A percentile compares a stretch with the other conserved stretches of the same genome.
Conservation (phyloP, 2,329 filamentous ascomycete genomes). For the Ophiostoma pallidulum region DNA sequence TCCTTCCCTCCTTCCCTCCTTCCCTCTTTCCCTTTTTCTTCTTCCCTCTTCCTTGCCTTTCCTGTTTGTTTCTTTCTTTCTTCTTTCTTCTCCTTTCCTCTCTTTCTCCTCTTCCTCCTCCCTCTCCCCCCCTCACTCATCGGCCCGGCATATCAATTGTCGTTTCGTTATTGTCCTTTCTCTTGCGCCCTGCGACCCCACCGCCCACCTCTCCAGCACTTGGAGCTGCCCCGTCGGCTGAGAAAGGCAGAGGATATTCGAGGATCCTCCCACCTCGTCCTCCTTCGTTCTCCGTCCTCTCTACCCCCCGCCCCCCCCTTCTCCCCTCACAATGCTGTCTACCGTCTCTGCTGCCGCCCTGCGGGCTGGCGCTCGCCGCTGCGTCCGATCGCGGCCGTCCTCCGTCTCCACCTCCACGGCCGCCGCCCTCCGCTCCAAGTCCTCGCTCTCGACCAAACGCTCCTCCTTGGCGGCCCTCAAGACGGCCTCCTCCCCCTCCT, state of each 20-base stretch:
- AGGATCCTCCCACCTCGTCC: no score
- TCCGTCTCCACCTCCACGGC: constrained; percentile 19
- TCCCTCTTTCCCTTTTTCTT: neutral
- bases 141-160: no score
- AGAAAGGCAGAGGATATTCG: no score
- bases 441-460: constrained; percentile 9
- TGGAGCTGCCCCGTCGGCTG: no score
- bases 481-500: neutral
- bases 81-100: neutral
- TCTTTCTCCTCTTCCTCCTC: constrained; percentile 6
- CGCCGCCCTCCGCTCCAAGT: constrained; percentile 3
- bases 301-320: neutral
- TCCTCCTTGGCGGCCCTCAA: constrained; percentile 2
- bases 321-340: constrained; percentile 30
- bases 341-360: constrained; percentile 30
- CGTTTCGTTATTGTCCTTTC: no score
- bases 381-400: constrained; percentile 23
- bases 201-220: no score
- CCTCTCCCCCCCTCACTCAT: neutral
- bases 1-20: neutral
- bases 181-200: neutral
- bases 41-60: neutral
- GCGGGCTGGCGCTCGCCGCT: constrained; percentile 35
- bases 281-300: no score
- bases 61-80: neutral